A percentile compares a stretch with the other conserved stretches of the same genome.
phyloP scores from a whole-genome alignment of 441 rosid species.

The Kokia cookei region DNA sequence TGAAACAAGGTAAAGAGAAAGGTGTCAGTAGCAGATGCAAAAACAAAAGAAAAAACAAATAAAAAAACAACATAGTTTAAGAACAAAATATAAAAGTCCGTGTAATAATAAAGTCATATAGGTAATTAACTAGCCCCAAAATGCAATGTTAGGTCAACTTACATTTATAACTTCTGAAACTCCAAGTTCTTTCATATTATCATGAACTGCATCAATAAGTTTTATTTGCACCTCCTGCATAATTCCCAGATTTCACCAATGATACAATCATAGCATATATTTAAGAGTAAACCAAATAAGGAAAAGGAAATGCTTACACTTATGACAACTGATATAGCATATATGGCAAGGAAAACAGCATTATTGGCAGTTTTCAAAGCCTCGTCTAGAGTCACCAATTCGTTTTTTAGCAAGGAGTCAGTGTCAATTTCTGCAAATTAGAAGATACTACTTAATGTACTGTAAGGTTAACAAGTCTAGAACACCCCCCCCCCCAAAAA shows the following conservation, averaged over 20 bases:
- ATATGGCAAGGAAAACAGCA: conserved; percentile 74
- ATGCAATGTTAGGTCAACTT: conserved; percentile 13
- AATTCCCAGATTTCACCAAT: conserved; percentile 5
- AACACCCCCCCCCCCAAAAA: neutral
- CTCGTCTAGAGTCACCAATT: conserved; percentile 82
- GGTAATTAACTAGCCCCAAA: conserved; percentile 9
- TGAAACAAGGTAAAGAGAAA: conserved; percentile 4
- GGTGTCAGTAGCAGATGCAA: neutral
- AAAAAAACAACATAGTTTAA: neutral
- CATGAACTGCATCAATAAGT: conserved; percentile 32
- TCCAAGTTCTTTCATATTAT: conserved; percentile 47
- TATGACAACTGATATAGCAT: conserved; percentile 50
- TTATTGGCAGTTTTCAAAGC: conserved; percentile 79
- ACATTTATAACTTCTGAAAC: conserved; percentile 57
- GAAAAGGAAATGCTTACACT: conserved; percentile 45
- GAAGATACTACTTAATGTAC: conserved; percentile 1
- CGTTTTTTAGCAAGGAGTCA: conserved; percentile 72
- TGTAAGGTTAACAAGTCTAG: conserved; percentile 13
- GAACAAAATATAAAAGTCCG: neutral
- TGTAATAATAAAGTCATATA: neutral
- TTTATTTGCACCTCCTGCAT: conserved; percentile 58
- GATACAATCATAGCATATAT: neutral
- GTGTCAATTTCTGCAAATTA: conserved; percentile 69
- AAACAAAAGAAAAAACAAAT: neutral
- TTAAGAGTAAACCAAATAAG: conserved; percentile 14